These are phyloP conservation scores for Dissophora ornata DNA, from an alignment of 192 early-diverging fungal genomes.

Conservation along the genomic window DNA sequence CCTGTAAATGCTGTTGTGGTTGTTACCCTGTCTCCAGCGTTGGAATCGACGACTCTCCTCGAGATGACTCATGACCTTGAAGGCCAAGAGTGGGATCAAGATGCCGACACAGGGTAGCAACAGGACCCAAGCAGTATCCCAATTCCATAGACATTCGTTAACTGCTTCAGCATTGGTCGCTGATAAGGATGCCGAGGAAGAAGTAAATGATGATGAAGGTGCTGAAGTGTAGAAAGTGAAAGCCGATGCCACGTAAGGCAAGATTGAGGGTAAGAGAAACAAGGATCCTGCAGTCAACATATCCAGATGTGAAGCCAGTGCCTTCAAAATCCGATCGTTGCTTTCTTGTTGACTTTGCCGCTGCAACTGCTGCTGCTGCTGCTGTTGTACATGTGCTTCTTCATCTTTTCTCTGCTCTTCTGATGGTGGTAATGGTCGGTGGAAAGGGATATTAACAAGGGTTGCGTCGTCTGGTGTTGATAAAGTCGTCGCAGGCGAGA, in stretches of 20 bases:
- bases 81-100: conserved; percentile 16
- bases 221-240: conserved; percentile 13
- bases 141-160: conserved; percentile 9
- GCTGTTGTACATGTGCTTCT: too few species aligned
- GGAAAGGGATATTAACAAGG: too few species aligned
- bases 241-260: conserved; percentile 42
- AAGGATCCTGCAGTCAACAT: conserved; percentile 35
- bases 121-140: conserved; percentile 21
- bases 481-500: too few species aligned
- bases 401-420: too few species aligned
- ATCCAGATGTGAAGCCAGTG: conserved; percentile 24
- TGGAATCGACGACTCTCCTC: conserved; percentile 3
- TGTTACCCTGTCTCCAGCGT: conserved; percentile 13
- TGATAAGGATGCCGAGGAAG: neutral
- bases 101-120: conserved; percentile 34
- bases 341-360: neutral
- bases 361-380: too few species aligned
- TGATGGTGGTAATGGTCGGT: too few species aligned
- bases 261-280: conserved; percentile 39
- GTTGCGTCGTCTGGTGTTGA: too few species aligned
- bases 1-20: neutral
- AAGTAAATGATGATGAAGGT: neutral
- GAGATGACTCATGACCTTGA: conserved; percentile 19
- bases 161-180: too few species aligned
- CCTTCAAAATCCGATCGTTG: conserved; percentile 1